phyloP scores from a whole-genome alignment of 352 stramenopile genomes.

The Pythium coloratum region DNA sequence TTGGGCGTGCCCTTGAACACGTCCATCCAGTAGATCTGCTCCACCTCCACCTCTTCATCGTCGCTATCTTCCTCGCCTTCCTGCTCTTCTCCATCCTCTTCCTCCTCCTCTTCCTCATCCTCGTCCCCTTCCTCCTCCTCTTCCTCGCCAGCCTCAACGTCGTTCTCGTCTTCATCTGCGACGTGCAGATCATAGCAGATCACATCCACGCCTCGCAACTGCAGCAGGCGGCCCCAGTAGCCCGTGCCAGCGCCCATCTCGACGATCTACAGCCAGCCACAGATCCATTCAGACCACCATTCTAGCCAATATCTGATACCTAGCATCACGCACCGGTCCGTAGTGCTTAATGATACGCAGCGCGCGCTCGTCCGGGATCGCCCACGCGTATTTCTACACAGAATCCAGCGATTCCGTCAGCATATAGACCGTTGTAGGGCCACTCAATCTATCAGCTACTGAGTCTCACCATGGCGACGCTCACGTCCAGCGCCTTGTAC shows the following conservation, averaged over 20 bases:
- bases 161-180: constrained; percentile 48
- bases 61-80: constrained; percentile 24
- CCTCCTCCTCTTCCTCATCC: constrained; percentile 27
- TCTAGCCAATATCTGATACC: background rate
- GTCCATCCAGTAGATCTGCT: constrained; percentile 88
- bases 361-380: constrained; percentile 86
- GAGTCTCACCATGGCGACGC: constrained; percentile 68
- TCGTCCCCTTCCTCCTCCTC: constrained; percentile 33
- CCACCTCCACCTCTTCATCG: constrained; percentile 70
- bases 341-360: constrained; percentile 92
- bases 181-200: constrained; percentile 87
- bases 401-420: too few species aligned
- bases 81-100: constrained; percentile 20
- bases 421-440: background rate
- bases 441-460: background rate
- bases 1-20: constrained; percentile 71
- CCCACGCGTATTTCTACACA: constrained; percentile 89
- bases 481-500: constrained; percentile 74
- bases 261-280: constrained; percentile 58
- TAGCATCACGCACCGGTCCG: constrained; percentile 47
- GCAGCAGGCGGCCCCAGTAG: constrained; percentile 85
- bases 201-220: constrained; percentile 82
- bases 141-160: constrained; percentile 9
- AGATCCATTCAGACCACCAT: constrained; percentile 6
- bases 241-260: constrained; percentile 91